These are phyloP conservation scores for Syncephalastrum sp. DNA, from an alignment of 371 early-diverging fungal species.

Conservation along the genomic window DNA sequence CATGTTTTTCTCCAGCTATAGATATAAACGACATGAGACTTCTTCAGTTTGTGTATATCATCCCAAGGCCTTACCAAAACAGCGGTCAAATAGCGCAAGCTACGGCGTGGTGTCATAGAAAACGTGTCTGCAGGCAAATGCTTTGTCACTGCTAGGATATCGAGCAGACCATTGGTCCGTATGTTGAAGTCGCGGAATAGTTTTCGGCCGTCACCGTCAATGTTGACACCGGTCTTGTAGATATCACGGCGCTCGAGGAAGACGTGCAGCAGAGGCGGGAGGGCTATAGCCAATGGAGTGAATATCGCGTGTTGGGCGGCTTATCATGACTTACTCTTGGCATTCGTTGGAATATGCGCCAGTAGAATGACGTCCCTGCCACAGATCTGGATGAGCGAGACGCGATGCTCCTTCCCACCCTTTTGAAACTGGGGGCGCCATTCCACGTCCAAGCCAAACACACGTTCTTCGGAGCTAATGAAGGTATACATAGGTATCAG, in stretches of 20 bases:
- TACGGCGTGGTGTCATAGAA: too few species aligned
- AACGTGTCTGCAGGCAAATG: too few species aligned
- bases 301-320: neutral
- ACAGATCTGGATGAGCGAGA: conserved; percentile 55
- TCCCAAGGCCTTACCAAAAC: too few species aligned
- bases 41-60: too few species aligned
- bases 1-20: too few species aligned
- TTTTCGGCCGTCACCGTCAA: conserved; percentile 50
- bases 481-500: too few species aligned
- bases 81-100: too few species aligned
- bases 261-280: conserved; percentile 37
- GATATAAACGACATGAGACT: too few species aligned
- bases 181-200: conserved; percentile 51
- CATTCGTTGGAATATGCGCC: conserved; percentile 40
- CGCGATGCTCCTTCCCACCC: conserved; percentile 35
- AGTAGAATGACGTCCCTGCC: conserved; percentile 39
- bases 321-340: conserved; percentile 25
- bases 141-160: conserved; percentile 8
- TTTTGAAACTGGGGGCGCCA: conserved; percentile 50
- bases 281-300: conserved; percentile 11
- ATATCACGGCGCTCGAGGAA: conserved; percentile 39
- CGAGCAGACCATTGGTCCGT: conserved; percentile 50
- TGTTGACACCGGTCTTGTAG: conserved; percentile 57
- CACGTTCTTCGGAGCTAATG: too few species aligned
- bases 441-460: conserved; percentile 58